Evolutionary conservation across 176 grass and related monocot genomes (phyloP).

Genomic region (Eremochloa ophiuroides): DNA sequence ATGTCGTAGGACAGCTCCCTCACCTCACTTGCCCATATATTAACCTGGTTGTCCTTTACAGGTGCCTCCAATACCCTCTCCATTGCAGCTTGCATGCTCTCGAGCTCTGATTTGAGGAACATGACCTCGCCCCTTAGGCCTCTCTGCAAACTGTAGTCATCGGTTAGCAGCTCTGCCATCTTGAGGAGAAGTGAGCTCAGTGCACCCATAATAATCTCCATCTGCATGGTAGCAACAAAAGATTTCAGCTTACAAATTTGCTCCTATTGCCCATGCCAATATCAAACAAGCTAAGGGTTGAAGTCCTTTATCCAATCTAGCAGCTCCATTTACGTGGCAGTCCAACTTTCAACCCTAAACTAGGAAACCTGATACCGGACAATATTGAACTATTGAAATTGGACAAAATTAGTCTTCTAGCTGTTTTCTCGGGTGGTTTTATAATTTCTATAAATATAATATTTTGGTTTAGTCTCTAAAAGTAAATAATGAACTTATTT

Average conservation of each 20-base stretch:
- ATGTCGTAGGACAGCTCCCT: slow-evolving; percentile 7
- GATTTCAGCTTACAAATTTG: not conserved
- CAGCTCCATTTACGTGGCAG: no score
- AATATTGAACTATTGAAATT: no score
- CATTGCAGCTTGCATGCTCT: slow-evolving; percentile 1
- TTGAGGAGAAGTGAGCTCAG: not conserved
- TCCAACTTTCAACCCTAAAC: no score
- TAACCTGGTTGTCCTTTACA: not conserved
- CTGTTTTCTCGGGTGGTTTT: no score
- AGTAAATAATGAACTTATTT: no score
- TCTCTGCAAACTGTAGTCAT: not conserved
- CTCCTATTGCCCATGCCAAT: not conserved
- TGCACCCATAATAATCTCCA: not conserved
- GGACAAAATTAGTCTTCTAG: no score
- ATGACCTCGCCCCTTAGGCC: not conserved
- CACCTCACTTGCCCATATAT: not conserved
- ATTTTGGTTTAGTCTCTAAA: no score
- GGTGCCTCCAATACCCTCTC: not conserved
- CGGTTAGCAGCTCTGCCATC: not conserved
- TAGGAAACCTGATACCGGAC: no score
- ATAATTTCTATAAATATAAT: no score
- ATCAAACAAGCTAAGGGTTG: not conserved
- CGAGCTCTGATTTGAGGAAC: slow-evolving; percentile 2
- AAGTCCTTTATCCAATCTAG: no score
- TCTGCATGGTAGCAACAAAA: not conserved